Evolutionary conservation across 1,284 basidiomycete genomes (phyloP).

Genomic region (Ustilago loliicola): DNA sequence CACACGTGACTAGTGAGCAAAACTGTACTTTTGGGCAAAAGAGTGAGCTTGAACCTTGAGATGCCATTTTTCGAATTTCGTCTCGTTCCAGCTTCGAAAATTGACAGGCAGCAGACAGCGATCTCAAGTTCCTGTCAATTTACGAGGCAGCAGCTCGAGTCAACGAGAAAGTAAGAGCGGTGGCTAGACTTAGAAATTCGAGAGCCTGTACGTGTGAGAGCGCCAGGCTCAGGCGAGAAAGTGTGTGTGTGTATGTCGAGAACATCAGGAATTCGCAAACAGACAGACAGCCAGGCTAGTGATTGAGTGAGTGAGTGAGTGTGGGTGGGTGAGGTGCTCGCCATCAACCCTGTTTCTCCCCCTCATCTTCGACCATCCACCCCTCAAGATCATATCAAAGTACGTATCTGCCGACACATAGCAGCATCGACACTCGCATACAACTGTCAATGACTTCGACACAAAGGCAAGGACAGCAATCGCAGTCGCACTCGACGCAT

Average conservation of each 20-base stretch:
- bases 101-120: background rate
- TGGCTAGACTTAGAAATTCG: background rate
- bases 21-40: background rate
- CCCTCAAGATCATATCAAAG: conserved; percentile 58
- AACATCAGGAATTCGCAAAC: background rate
- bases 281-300: conserved; percentile 1
- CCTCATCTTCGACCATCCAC: conserved; percentile 56
- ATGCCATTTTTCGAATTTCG: too few species aligned
- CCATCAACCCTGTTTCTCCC: conserved; percentile 23
- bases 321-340: conserved; percentile 19
- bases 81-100: background rate
- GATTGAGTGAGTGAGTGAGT: conserved; percentile 4
- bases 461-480: conserved; percentile 2
- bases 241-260: background rate
- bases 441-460: conserved; percentile 10
- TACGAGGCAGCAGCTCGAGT: background rate
- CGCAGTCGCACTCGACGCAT: conserved; percentile 7
- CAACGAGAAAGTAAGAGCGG: background rate
- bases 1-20: background rate
- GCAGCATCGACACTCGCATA: conserved; percentile 12
- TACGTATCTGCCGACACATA: conserved; percentile 30
- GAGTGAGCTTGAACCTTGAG: background rate
- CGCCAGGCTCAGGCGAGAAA: background rate
- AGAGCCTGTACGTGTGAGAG: background rate
- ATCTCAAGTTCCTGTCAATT: background rate